Evolutionary conservation across 108 stramenopile genomes (phyloP), one percentile per base, ranked within the genome.

Genomic region (Skeletonema costatum): DNA sequence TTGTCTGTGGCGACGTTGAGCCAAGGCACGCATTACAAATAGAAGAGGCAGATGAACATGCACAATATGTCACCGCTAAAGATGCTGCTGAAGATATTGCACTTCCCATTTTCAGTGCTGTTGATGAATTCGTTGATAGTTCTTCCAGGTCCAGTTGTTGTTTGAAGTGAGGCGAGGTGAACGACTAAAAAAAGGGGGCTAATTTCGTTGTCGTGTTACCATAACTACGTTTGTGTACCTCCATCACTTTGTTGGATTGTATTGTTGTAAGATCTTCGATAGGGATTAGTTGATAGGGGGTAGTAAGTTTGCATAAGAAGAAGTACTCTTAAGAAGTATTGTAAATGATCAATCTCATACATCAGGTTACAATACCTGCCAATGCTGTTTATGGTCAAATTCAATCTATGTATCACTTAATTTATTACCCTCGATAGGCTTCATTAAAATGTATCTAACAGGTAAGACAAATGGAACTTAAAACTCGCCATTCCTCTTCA

Each of bases 21-120:
- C 92, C 91, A 17, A 92, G 85, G 63, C 94, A 95, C 29, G 90
- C 79, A 41, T 90, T 77, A 75, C 91, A 91, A 4, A 92, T 50
- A 30, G 84, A 88, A 11, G 87, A 78, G 6, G 75, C 84, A 10
- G 91, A 89, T 4, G 75, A 71, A 74, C 83, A 91, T 44, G 87
- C 88, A 77, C 91, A 92, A 63, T 89, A 91, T 32, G 89, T 80
- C 4, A 84, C 59, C 21, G 80, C 86, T 61, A 92, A 38, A 21
- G 88, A 89, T 11, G 87, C 59, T n/a, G 85, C 70, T 30, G 82
- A 78, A 44, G 77, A 79, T 51, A 75, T 71, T 38, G 62, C 19
- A 32, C 62, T 48, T 46, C 72, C 72, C 72, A 56, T 56, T 5
- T 2, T 56, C 8, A 10, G 5, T 56, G 7, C 0, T 12, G 8